Conservation (phyloP, 805 yeast genomes). For the Saccharomyces mikatae region DNA sequence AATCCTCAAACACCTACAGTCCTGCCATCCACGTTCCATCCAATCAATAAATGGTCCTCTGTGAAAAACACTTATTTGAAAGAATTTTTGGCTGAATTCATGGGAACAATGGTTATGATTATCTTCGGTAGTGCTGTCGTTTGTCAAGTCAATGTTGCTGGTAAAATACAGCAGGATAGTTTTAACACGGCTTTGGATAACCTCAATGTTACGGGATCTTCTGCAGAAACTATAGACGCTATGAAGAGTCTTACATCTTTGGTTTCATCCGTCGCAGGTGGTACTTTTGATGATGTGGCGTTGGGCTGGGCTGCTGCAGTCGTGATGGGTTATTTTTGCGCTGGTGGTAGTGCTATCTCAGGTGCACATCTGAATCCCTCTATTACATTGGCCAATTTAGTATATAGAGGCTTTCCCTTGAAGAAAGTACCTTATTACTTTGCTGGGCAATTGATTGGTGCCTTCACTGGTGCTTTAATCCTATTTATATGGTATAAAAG, state of each 20-base stretch:
- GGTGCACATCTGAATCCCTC: constrained; percentile 56
- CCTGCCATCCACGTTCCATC: constrained; percentile 31
- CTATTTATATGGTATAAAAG: constrained; percentile 39
- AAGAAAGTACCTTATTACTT: constrained; percentile 39
- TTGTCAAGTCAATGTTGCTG: constrained; percentile 37
- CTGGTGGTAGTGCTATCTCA: constrained; percentile 45
- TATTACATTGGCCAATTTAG: constrained; percentile 39
- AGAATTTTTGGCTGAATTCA: constrained; percentile 45
- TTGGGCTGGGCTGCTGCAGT: constrained; percentile 50
- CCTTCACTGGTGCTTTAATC: constrained; percentile 38
- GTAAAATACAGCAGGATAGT: constrained; percentile 14
- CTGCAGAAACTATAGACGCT: constrained; percentile 4
- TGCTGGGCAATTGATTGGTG: constrained; percentile 43
- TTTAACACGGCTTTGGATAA: constrained; percentile 7
- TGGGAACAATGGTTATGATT: constrained; percentile 42
- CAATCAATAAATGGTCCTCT: constrained; percentile 31
- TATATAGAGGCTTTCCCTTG: constrained; percentile 46
- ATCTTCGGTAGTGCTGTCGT: constrained; percentile 42
- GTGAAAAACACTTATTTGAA: constrained; percentile 32
- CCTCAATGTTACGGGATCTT: constrained; percentile 1
- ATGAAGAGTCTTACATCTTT: constrained; percentile 10
- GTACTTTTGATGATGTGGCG: constrained; percentile 37
- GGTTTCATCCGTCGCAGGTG: constrained; percentile 26
- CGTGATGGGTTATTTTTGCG: constrained; percentile 41
- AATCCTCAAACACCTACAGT: constrained; percentile 33